A percentile compares a stretch with the other conserved stretches of the same genome.
Conservation (phyloP, 2,329 filamentous ascomycete species). For the Blastomyces parvus region DNA sequence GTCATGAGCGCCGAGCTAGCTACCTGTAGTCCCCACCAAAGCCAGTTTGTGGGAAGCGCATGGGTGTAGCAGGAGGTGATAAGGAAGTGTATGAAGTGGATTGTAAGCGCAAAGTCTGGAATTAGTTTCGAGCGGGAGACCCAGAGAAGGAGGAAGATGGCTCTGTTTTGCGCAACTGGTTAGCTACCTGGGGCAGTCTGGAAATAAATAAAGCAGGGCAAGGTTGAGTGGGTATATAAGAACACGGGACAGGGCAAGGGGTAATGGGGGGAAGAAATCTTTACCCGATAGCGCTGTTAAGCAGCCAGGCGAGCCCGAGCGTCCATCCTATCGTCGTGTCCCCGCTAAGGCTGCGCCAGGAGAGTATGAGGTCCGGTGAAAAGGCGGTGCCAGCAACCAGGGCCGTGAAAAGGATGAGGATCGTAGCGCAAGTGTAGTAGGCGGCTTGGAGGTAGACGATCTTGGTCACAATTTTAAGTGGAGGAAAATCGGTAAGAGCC, state of each 20-base stretch:
- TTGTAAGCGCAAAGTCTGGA: constrained; percentile 83
- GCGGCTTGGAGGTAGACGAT: constrained; percentile 55
- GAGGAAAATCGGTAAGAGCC: constrained; percentile 56
- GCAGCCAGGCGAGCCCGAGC: constrained; percentile 56
- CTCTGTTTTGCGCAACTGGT: constrained; percentile 42
- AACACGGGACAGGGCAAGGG: constrained; percentile 10
- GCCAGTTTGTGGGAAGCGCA: constrained; percentile 62
- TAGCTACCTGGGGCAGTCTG: neutral
- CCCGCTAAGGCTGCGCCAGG: constrained; percentile 54
- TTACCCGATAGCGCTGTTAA: constrained; percentile 56
- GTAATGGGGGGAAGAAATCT: constrained; percentile 16
- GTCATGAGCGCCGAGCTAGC: constrained; percentile 55
- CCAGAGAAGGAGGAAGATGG: constrained; percentile 71
- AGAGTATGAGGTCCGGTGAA: constrained; percentile 49
- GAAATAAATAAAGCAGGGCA: neutral
- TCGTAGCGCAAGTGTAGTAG: constrained; percentile 53
- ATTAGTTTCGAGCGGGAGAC: constrained; percentile 87
- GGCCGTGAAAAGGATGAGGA: constrained; percentile 58
- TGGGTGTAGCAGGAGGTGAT: constrained; percentile 69
- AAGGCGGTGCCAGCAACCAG: constrained; percentile 55
- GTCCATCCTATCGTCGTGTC: constrained; percentile 64
- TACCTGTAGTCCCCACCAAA: constrained; percentile 74
- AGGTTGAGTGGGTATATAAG: neutral
- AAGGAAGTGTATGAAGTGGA: constrained; percentile 74
- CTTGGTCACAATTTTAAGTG: constrained; percentile 57